Evolutionary conservation across 2,329 filamentous ascomycete genomes (phyloP), one percentile per base, ranked within the genome.

Genomic region (Metarhizium humberi): DNA sequence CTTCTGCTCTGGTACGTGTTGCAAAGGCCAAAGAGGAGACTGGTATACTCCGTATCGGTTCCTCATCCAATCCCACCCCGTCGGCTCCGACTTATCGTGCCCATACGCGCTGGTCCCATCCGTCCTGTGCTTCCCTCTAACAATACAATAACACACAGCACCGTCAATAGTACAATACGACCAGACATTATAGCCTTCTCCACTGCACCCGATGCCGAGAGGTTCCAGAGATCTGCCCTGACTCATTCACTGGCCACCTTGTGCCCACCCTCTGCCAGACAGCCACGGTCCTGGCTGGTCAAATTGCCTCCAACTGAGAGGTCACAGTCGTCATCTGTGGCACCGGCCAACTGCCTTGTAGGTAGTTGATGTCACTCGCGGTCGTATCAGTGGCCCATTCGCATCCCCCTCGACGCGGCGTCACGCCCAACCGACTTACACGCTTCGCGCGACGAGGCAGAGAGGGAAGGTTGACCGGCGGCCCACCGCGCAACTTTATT

Each of bases 361-460:
- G 42, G 42, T 11, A 5, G 13, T 45, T 45, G 32, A 30, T 32
- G 43, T 36, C 40, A 38, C 45, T 47, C 48, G 7, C 2, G 7
- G 43, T 25, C 3, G 32, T 34, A 34, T 34, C 32, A 13, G 43
- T 8, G 43, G 43, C 43, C 16, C 43, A 4, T 11, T 46, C 18
- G 6, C 43, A 46, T 20, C 18, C 10, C 11, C 43, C 43, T 42
- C n/a, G 40, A 42, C 40, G 29, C 14, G 47, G 7, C 32, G 32
- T 34, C 7, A 34, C 46, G 52, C 40, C 52, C 55, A 52, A 57
- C 52, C 52, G 52, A 57, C 55, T 55, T 57, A 55, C 55, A 57
- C 55, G 52, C 42, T 49, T 50, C n/a, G 34, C 55, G 25, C 46
- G 8, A 20, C 8, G 34, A 8, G 34, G 34, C 16, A 25, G 25